Evolutionary conservation across 169 alveolate genomes (phyloP).

Genomic region (Cytauxzoon felis): DNA sequence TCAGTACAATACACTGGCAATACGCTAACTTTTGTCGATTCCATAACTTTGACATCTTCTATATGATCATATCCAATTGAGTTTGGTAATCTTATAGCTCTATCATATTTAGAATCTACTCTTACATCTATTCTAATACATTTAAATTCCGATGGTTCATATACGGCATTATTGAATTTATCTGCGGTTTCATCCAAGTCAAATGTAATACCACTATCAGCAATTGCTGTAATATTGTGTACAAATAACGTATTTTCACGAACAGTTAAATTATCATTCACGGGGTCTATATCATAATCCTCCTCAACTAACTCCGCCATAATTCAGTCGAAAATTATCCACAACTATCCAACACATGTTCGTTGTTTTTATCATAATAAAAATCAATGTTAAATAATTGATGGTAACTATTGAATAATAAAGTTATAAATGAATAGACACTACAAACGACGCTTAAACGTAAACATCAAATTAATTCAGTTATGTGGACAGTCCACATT

Average conservation of each 20-base stretch:
- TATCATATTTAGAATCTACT: neutral
- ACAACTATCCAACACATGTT: too few relatives aligned
- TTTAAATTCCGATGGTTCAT: conserved; percentile 69
- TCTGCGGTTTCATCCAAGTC: conserved; percentile 43
- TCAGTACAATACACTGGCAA: neutral
- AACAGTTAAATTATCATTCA: neutral
- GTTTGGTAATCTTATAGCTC: neutral
- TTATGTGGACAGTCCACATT: conserved; percentile 55
- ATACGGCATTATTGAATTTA: conserved; percentile 60
- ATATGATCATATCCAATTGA: conserved; percentile 34
- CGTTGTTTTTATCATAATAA: too few relatives aligned
- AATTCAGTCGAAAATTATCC: too few relatives aligned
- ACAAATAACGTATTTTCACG: conserved; percentile 55
- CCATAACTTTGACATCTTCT: conserved; percentile 7
- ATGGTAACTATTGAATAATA: too few relatives aligned
- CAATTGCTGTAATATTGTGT: conserved; percentile 65
- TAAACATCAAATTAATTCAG: too few relatives aligned
- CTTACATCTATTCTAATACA: conserved; percentile 73
- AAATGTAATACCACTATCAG: conserved; percentile 61
- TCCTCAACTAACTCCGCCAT: too few relatives aligned
- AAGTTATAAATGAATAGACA: too few relatives aligned
- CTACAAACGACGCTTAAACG: too few relatives aligned
- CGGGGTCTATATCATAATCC: too few relatives aligned
- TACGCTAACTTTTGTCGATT: neutral
- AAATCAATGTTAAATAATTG: too few relatives aligned